Conservation (phyloP, 768 basidiomycete genomes). For the Macrolepiota albuminosa region DNA sequence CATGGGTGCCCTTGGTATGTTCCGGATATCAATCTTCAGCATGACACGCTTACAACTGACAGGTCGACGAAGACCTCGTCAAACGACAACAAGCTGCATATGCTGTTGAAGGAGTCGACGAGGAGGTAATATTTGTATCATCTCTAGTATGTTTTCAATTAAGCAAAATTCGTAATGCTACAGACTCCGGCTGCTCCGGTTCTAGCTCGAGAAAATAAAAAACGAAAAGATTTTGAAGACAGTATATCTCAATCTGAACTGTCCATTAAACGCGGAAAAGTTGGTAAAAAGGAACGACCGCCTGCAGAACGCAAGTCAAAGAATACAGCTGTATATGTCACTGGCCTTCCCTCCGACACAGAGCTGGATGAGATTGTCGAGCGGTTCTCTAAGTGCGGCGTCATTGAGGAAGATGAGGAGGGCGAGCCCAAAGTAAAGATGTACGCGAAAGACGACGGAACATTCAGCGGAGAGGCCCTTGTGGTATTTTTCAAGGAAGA, state of each 20-base stretch:
- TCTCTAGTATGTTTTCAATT: slow-evolving; percentile 1
- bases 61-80: slow-evolving; percentile 87
- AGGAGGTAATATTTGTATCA: slow-evolving; percentile 56
- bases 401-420: slow-evolving; percentile 89
- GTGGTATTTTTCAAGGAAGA: slow-evolving; percentile 98
- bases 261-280: slow-evolving; percentile 68
- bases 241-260: slow-evolving; percentile 51
- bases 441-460: slow-evolving; percentile 83
- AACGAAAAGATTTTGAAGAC: slow-evolving; percentile 71
- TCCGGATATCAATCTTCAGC: neutral
- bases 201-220: slow-evolving; percentile 73
- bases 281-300: slow-evolving; percentile 42
- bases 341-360: slow-evolving; percentile 73
- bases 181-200: slow-evolving; percentile 89
- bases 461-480: slow-evolving; percentile 91
- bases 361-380: slow-evolving; percentile 71
- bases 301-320: slow-evolving; percentile 65
- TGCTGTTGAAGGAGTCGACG: slow-evolving; percentile 88
- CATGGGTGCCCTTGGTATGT: slow-evolving; percentile 83
- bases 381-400: slow-evolving; percentile 88
- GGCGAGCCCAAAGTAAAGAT: slow-evolving; percentile 93
- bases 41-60: slow-evolving; percentile 9
- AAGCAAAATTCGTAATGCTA: neutral
- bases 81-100: slow-evolving; percentile 95
- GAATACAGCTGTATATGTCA: slow-evolving; percentile 91